Base-by-base conservation (phyloP, 2,329 filamentous ascomycete species). In the Peltaster fructicola region DNA sequence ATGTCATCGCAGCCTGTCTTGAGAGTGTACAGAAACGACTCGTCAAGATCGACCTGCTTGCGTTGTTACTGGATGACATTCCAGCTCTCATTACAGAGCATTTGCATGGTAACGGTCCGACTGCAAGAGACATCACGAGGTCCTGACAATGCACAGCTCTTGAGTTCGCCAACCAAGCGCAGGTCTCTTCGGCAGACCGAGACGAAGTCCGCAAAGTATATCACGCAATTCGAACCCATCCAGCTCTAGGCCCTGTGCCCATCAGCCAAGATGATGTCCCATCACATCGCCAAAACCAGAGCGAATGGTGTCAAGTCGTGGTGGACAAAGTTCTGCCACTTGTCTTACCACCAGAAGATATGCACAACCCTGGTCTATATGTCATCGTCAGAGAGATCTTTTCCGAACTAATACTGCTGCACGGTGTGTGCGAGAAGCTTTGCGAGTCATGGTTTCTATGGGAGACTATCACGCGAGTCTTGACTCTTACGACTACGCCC, bases 1-100 rank as follows among this genome's bases (percentile, higher is more conserved):
- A 81, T 44, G 73, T 92, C 37, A 78, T 95, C 42, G 88, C 85
- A 19, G 85, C 95, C 52, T 88, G 79, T 50, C 92, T 81, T 19
- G 65, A 80, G 29, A 80, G 73, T 6, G 53, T 98, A 30, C 88
- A 95, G 54, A 76, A 92, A 56, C 68, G 88, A 39, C 53, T 92
- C 31, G 67, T 81, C 30, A 70, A 74, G 44, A 66, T 90, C 14
- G 84, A 95, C 52, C 50, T 93, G 32, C 79, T 88, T 55, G 69
- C 71, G 35, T 51, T 98, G 37, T 37, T 92, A 20, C 60, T 95
- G 31, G 81, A 98, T 47, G 85, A 95, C 54, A 61, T 95, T 22
- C 81, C 85, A 10, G 73, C 73, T 32, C 56, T 95, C 29, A 45
- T 95, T 27, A 72, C 84, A 50, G 67, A 63, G 38, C 88, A 98